Conservation (phyloP, 371 early-diverging fungal species). For the Hamiltosporidium tvaerminnensis region DNA sequence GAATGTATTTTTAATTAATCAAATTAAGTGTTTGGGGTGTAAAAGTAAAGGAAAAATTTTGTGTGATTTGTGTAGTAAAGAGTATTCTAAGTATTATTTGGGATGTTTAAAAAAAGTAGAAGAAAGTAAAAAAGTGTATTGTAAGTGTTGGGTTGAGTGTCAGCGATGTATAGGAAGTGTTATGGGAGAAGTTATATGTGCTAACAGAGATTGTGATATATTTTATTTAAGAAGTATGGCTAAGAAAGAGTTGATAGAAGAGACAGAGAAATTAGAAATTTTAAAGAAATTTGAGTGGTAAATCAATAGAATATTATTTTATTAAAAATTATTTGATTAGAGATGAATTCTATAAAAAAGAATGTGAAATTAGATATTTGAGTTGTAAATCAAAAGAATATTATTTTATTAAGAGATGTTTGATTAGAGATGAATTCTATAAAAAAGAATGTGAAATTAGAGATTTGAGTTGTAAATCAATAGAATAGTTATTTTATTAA, state of each 20-base stretch:
- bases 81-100: slow-evolving; percentile 62
- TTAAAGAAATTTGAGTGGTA: slow-evolving; percentile 46
- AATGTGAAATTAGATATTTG: no score
- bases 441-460: no score
- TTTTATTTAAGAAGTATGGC: slow-evolving; percentile 96
- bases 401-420: no score
- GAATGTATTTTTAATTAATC: slow-evolving; percentile 75
- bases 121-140: slow-evolving; percentile 62
- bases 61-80: slow-evolving; percentile 57
- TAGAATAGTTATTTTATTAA: no score
- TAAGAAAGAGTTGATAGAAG: slow-evolving; percentile 74
- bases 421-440: no score
- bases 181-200: slow-evolving; percentile 87
- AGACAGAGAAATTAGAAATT: slow-evolving; percentile 54
- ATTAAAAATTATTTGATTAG: no score
- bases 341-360: no score
- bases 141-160: slow-evolving; percentile 91
- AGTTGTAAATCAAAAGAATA: no score
- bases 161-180: slow-evolving; percentile 90
- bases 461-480: no score
- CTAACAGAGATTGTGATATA: slow-evolving; percentile 85
- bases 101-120: slow-evolving; percentile 58
- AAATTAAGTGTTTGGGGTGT: slow-evolving; percentile 78
- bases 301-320: no score
- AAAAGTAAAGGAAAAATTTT: slow-evolving; percentile 64